Base-by-base conservation (phyloP, 208 protist genomes). In the Acanthamoeba sp. region DNA sequence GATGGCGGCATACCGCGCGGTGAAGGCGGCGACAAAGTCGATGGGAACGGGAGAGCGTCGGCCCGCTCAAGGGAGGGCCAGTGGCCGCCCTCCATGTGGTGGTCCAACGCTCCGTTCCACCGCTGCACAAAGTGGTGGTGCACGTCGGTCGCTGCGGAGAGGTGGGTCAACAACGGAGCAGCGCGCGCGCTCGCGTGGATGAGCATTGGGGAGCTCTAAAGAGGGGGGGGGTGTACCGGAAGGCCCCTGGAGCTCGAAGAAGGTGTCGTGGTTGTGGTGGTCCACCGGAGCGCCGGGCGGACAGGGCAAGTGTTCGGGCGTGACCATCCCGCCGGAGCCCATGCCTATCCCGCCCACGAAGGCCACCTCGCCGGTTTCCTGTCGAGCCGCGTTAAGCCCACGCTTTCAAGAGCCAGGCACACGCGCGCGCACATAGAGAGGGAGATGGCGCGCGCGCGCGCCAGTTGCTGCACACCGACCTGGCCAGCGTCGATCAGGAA, bases 41-140 rank as follows among this genome's bases (percentile, higher is more conserved):
- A 40, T 0, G 66, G 66, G 66, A 42, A 76, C 66, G 66, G 66
- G 32, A 76, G 66, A 20, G 7, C 20, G 66, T 40, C 40, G n/a
- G 66, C 66, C 36, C n/a, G 66, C 16, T 76, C 66, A 20, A 76
- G 66, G 12, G 66, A 76, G 36, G 66, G 66, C 66, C 66, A 76
- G n/a, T 76, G 66, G 66, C 66, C 66, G n/a, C 29, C 66, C 0
- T 6, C 29, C 7, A 76, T 24, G 1, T 76, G 66, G 66, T 76
- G 66, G n/a, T 38, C 66, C 66, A 76, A 29, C 20, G 66, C 66
- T 4, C 66, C n/a, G 36, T 76, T 76, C 66, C 66, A 76, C 10
- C 66, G 66, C 66, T 76, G 66, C 66, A 76, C 66, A 40, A 76
- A 76, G 36, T 76, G 66, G 10, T 76, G 66, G 36, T 76, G 66